phyloP scores from a whole-genome alignment of 1,139 yeast species.

The Debaryomyces robertsiae region DNA sequence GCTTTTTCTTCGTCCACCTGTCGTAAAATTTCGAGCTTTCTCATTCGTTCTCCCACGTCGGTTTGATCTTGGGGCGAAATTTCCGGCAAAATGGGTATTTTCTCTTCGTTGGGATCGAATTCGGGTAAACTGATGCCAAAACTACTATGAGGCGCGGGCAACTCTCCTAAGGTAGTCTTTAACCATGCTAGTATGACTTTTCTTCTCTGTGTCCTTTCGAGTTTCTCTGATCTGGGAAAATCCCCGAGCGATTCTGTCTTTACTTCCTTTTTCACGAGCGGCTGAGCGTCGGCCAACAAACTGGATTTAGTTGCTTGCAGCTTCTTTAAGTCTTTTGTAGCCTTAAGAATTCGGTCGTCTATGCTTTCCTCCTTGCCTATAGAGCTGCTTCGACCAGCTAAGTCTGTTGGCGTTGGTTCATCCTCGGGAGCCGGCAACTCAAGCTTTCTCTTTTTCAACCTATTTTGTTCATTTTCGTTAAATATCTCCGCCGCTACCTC shows the following conservation, averaged over 20 bases:
- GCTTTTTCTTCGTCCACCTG: constrained; percentile 33
- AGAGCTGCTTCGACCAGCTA: not conserved
- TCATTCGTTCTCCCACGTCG: constrained; percentile 27
- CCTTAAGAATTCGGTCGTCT: constrained; percentile 33
- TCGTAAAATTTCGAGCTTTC: constrained; percentile 28
- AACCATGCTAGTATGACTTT: constrained; percentile 11
- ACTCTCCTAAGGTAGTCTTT: constrained; percentile 19
- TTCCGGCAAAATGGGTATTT: constrained; percentile 17
- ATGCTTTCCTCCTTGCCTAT: constrained; percentile 11
- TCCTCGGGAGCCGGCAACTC: constrained; percentile 52
- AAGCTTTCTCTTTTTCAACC: constrained; percentile 54
- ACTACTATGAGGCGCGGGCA: constrained; percentile 35
- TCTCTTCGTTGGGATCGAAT: constrained; percentile 26
- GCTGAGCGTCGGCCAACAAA: constrained; percentile 15
- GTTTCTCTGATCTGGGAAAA: constrained; percentile 10
- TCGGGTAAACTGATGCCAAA: constrained; percentile 29
- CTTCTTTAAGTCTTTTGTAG: constrained; percentile 26
- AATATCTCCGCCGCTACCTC: constrained; percentile 40
- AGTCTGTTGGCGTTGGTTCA: not conserved
- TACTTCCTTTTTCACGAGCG: not conserved
- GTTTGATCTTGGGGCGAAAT: constrained; percentile 4
- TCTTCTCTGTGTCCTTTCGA: not conserved
- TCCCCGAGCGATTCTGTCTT: constrained; percentile 2
- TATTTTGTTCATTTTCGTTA: constrained; percentile 36
- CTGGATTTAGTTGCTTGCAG: constrained; percentile 21